A percentile compares a stretch with the other conserved stretches of the same genome.
Evolutionary conservation across 306 rosid species (phyloP).

Genomic region (Cucumis melo): DNA sequence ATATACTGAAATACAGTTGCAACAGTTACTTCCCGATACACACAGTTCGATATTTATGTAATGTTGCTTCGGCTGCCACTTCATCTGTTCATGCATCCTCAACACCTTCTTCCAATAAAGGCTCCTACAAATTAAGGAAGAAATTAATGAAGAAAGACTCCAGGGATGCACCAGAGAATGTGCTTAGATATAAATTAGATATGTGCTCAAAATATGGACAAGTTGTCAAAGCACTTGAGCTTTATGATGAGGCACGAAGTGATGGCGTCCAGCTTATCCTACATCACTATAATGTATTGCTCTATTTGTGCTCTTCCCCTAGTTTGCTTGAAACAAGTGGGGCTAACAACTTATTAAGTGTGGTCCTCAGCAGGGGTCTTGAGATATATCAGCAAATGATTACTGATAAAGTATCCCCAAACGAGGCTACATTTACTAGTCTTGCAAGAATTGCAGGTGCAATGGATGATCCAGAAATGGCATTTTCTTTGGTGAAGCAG

Average conservation of each 20-base stretch:
- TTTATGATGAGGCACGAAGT: slow-evolving; percentile 57
- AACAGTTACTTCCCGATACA: neutral
- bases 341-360: neutral
- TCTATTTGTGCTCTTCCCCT: slow-evolving; percentile 48
- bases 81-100: slow-evolving; percentile 13
- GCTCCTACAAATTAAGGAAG: slow-evolving; percentile 24
- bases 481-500: slow-evolving; percentile 57
- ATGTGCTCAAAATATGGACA: slow-evolving; percentile 46
- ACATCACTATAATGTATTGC: slow-evolving; percentile 46
- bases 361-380: slow-evolving; percentile 48
- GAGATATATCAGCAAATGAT: slow-evolving; percentile 70
- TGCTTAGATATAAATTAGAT: slow-evolving; percentile 28
- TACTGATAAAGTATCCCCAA: slow-evolving; percentile 37
- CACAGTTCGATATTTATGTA: slow-evolving; percentile 12
- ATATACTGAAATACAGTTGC: neutral
- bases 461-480: slow-evolving; percentile 70
- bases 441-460: slow-evolving; percentile 73
- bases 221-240: slow-evolving; percentile 44
- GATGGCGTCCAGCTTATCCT: slow-evolving; percentile 21
- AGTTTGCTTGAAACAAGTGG: slow-evolving; percentile 13
- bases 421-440: slow-evolving; percentile 72
- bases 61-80: slow-evolving; percentile 16
- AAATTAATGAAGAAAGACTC: slow-evolving; percentile 31
- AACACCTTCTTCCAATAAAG: neutral
- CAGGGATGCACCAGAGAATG: slow-evolving; percentile 35